Percentiles rank a stretch among this genome's conserved stretches.
These are phyloP conservation scores for Xylaria hypoxylon DNA, from an alignment of 2,329 filamentous ascomycete genomes.

Conservation along the genomic window DNA sequence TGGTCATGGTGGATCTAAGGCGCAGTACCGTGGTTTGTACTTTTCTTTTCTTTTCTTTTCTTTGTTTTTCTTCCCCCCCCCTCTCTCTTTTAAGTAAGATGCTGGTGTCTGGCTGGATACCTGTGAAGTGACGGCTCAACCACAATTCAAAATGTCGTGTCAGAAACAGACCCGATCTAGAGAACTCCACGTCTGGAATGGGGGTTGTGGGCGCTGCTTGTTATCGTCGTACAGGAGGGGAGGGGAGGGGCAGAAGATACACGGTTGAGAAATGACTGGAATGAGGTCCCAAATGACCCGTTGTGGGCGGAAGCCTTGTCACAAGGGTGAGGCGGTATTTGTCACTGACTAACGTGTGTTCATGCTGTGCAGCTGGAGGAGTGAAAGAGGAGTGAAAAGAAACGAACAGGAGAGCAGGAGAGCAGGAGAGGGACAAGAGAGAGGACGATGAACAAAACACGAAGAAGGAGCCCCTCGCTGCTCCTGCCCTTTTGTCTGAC, in stretches of 20 bases:
- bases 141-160: not conserved
- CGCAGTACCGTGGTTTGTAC: not conserved
- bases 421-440: slow-evolving; percentile 6
- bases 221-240: slow-evolving; percentile 7
- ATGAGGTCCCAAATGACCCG: not conserved
- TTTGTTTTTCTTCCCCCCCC: too few species aligned
- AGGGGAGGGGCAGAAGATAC: too few species aligned
- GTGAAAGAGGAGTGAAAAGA: not conserved
- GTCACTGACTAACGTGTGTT: not conserved
- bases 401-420: not conserved
- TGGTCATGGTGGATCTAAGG: not conserved
- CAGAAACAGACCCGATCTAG: not conserved
- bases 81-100: not conserved
- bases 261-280: not conserved
- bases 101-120: not conserved
- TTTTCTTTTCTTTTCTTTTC: not conserved
- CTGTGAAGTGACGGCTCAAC: not conserved
- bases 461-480: slow-evolving; percentile 34
- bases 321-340: not conserved
- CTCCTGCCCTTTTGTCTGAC: slow-evolving; percentile 24
- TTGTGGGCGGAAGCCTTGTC: not conserved
- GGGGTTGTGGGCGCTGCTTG: not conserved
- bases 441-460: slow-evolving; percentile 25
- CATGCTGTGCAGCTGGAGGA: not conserved
- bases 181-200: not conserved